These are phyloP conservation scores for Adansonia digitata DNA, from an alignment of 345 rosid genomes.

Conservation along the genomic window DNA sequence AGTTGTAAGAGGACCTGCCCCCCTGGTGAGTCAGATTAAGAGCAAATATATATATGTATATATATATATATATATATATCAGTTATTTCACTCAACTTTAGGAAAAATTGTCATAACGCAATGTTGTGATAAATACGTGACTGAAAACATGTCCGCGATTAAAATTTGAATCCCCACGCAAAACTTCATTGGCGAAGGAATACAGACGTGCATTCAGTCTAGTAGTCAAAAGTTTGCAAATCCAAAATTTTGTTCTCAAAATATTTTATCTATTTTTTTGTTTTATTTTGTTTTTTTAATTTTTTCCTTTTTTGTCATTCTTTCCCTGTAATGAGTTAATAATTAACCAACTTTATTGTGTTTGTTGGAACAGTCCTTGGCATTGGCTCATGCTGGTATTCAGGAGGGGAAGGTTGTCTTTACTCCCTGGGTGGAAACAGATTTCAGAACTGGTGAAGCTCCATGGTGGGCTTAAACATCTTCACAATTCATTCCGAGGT, in stretches of 20 bases:
- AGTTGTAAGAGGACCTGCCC: conserved; percentile 97
- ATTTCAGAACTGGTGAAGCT: conserved; percentile 90
- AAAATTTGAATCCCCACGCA: too few relatives aligned
- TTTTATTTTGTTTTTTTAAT: background rate
- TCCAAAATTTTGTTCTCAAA: background rate
- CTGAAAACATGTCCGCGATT: too few relatives aligned
- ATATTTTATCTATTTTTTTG: background rate
- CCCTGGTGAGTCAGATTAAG: conserved; percentile 51
- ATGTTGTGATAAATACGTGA: too few relatives aligned
- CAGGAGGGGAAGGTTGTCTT: conserved; percentile 83
- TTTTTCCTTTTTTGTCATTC: too few relatives aligned
- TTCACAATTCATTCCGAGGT: background rate
- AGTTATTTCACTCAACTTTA: background rate
- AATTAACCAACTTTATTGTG: background rate
- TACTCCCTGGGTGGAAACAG: conserved; percentile 84
- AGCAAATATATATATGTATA: too few relatives aligned
- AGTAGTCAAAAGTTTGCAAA: too few relatives aligned
- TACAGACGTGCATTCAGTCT: too few relatives aligned
- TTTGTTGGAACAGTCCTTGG: conserved; percentile 52
- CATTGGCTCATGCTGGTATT: conserved; percentile 75
- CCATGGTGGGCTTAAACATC: conserved; percentile 80
- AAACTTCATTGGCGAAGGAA: too few relatives aligned
- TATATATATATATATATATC: background rate
- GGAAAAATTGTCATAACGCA: too few relatives aligned
- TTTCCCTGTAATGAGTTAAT: background rate